Evolutionary conservation across 1,139 yeast species (phyloP).

Genomic region (Petasospora fabianii): DNA sequence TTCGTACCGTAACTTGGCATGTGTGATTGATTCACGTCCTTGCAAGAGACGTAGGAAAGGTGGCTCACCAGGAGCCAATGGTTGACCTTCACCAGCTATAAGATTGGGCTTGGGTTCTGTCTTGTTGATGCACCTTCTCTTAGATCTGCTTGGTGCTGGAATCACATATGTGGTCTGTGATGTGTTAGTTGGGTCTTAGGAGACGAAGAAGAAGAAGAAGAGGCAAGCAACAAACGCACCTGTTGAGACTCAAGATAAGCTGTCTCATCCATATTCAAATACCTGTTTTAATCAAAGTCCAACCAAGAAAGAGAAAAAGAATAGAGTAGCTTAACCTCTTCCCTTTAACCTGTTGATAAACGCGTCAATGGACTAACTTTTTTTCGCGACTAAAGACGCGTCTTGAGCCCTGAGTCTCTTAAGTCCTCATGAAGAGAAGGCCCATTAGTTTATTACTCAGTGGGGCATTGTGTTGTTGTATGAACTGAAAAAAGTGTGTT

Average conservation of each 20-base stretch:
- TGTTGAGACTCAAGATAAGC: slow-evolving; percentile 13
- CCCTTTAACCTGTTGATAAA: too few species aligned
- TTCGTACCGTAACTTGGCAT: slow-evolving; percentile 36
- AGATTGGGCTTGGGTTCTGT: slow-evolving; percentile 1
- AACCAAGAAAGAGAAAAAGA: too few species aligned
- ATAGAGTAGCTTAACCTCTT: too few species aligned
- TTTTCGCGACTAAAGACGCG: too few species aligned
- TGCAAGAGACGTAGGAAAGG: slow-evolving; percentile 39
- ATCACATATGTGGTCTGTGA: slow-evolving; percentile 10
- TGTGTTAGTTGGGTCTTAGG: slow-evolving; percentile 3
- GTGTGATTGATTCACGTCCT: slow-evolving; percentile 39
- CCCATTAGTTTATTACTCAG: too few species aligned
- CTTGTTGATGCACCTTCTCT: slow-evolving; percentile 7
- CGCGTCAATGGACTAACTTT: too few species aligned
- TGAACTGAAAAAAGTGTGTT: too few species aligned
- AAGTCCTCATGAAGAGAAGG: too few species aligned
- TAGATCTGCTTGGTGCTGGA: slow-evolving; percentile 2
- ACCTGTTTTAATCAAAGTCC: too few species aligned
- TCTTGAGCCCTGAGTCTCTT: too few species aligned
- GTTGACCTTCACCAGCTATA: slow-evolving; percentile 18
- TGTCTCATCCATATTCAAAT: slow-evolving; percentile 7
- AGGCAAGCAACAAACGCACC: slow-evolving; percentile 5
- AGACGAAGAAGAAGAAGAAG: background rate
- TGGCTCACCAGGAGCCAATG: slow-evolving; percentile 3
- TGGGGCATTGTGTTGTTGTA: too few species aligned